Evolutionary conservation across 2,329 filamentous ascomycete genomes (phyloP).

Genomic region (Apiospora sp.): DNA sequence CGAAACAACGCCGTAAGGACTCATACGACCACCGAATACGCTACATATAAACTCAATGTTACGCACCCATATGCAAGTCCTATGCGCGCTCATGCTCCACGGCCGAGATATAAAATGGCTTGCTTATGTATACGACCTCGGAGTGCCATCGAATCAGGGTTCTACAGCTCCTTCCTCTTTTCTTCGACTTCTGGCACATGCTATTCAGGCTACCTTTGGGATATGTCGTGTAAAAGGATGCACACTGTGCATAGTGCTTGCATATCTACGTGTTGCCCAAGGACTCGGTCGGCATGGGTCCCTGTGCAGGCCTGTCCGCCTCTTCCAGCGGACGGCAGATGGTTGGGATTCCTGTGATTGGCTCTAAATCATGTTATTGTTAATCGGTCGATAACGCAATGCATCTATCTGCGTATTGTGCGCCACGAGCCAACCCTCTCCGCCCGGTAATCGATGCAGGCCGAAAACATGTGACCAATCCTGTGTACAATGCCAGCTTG

Average conservation of each 20-base stretch:
- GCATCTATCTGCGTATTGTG: constrained; percentile 1
- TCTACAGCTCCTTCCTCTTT: background rate
- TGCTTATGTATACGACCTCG: background rate
- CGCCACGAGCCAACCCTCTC: background rate
- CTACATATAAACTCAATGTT: background rate
- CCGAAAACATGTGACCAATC: constrained; percentile 6
- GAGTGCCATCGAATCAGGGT: background rate
- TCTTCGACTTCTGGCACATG: background rate
- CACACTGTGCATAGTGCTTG: background rate
- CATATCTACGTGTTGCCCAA: constrained; percentile 8
- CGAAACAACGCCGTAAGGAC: background rate
- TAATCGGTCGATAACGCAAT: background rate
- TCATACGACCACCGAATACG: background rate
- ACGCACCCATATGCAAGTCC: constrained; percentile 5
- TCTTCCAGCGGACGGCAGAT: background rate
- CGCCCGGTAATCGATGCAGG: constrained; percentile 4
- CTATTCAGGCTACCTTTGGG: background rate
- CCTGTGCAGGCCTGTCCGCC: background rate
- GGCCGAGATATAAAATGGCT: background rate
- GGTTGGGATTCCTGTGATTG: background rate
- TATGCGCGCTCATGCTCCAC: background rate
- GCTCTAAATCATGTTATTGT: background rate
- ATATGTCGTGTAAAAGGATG: background rate
- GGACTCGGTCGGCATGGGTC: background rate
- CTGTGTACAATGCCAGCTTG: background rate